phyloP scores from a whole-genome alignment of 352 stramenopile genomes.

The Lagenidium sp. region DNA sequence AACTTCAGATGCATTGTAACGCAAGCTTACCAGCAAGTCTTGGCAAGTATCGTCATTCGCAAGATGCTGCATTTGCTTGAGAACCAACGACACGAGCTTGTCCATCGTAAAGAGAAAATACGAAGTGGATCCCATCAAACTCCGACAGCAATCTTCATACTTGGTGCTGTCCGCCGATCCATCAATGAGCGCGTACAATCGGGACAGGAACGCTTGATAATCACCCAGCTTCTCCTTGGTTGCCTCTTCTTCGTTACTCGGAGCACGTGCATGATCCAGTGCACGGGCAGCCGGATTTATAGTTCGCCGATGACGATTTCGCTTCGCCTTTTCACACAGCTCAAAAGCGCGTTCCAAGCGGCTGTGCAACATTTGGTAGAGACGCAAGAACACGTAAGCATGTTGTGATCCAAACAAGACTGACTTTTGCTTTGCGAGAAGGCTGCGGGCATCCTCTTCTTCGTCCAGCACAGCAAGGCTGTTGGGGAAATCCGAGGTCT shows the following conservation, averaged over 20 bases:
- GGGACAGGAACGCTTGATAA: constrained; percentile 82
- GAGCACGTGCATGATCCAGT: constrained; percentile 61
- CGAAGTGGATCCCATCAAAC: constrained; percentile 83
- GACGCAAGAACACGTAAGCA: constrained; percentile 81
- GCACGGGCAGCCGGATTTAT: constrained; percentile 80
- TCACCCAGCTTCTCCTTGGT: constrained; percentile 73
- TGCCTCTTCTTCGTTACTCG: constrained; percentile 26
- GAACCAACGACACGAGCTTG: constrained; percentile 74
- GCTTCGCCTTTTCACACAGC: constrained; percentile 82
- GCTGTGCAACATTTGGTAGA: constrained; percentile 86
- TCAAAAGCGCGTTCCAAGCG: constrained; percentile 74
- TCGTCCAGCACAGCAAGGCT: constrained; percentile 58
- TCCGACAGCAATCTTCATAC: constrained; percentile 86
- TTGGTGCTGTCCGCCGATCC: constrained; percentile 80
- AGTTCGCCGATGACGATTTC: constrained; percentile 76
- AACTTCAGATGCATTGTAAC: neutral
- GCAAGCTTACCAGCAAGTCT: constrained; percentile 36
- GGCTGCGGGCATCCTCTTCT: constrained; percentile 31
- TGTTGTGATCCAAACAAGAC: constrained; percentile 79
- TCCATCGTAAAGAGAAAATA: constrained; percentile 92
- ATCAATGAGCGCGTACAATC: constrained; percentile 82
- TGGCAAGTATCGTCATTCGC: constrained; percentile 73
- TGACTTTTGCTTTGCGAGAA: constrained; percentile 29
- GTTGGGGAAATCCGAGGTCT: constrained; percentile 63
- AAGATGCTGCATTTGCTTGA: constrained; percentile 87